These are phyloP conservation scores for Neoascochyta sp. DNA, from an alignment of 2,329 filamentous ascomycete genomes.

Conservation along the genomic window DNA sequence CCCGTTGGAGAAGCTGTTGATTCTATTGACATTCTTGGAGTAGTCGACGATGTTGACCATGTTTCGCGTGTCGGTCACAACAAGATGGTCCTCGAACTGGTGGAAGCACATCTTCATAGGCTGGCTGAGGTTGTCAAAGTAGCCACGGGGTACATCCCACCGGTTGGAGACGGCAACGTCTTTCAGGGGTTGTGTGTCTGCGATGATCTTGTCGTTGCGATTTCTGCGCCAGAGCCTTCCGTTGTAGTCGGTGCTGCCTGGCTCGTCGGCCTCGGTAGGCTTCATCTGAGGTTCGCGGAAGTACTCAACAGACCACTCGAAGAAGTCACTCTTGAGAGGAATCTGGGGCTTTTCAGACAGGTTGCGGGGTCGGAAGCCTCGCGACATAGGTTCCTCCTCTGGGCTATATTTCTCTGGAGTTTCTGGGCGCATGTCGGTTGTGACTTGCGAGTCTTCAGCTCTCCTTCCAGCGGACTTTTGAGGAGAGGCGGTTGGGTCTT, in stretches of 20 bases:
- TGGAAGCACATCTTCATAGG: conserved; percentile 93
- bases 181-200: conserved; percentile 91
- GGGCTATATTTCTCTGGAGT: conserved; percentile 64
- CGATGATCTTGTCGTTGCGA: conserved; percentile 87
- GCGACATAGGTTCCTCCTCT: conserved; percentile 74
- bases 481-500: conserved; percentile 28
- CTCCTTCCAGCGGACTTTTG: conserved; percentile 41
- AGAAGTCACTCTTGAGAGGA: conserved; percentile 76
- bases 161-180: conserved; percentile 77
- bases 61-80: conserved; percentile 89
- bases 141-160: conserved; percentile 79
- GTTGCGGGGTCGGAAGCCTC: conserved; percentile 65
- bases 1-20: conserved; percentile 88
- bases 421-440: conserved; percentile 67
- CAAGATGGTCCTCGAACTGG: conserved; percentile 94
- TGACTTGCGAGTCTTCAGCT: conserved; percentile 57
- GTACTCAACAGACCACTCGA: conserved; percentile 95
- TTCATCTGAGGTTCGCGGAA: conserved; percentile 99
- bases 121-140: conserved; percentile 85
- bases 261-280: conserved; percentile 89
- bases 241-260: conserved; percentile 94
- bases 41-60: conserved; percentile 87
- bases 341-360: conserved; percentile 59
- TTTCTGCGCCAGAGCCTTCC: conserved; percentile 87
- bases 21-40: conserved; percentile 55